Evolutionary conservation across 2,329 filamentous ascomycete genomes (phyloP).

Genomic region (Arthrobotrys sinensis): DNA sequence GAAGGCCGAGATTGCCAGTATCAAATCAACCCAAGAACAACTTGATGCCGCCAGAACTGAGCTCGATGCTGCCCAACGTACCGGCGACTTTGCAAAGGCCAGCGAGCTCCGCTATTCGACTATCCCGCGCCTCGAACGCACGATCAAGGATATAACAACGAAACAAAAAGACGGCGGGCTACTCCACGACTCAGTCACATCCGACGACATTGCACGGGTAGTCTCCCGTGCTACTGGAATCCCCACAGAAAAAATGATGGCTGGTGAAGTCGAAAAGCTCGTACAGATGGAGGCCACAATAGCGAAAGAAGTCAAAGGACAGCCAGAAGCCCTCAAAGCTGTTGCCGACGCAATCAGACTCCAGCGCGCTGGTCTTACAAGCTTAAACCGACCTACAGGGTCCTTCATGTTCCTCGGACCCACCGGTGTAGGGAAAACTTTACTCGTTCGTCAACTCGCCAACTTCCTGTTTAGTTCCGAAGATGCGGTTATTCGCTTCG

Average conservation of each 20-base stretch:
- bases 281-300: slow-evolving; percentile 96
- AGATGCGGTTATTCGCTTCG: slow-evolving; percentile 90
- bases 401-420: slow-evolving; percentile 98
- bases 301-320: slow-evolving; percentile 85
- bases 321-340: slow-evolving; percentile 91
- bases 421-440: slow-evolving; percentile 96
- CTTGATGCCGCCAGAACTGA: slow-evolving; percentile 88
- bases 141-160: slow-evolving; percentile 82
- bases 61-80: slow-evolving; percentile 86
- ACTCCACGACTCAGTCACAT: slow-evolving; percentile 93
- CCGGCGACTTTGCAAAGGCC: slow-evolving; percentile 90
- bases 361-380: slow-evolving; percentile 91
- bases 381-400: slow-evolving; percentile 90
- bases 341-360: slow-evolving; percentile 94
- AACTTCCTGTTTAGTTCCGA: slow-evolving; percentile 94
- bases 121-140: slow-evolving; percentile 85
- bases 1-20: slow-evolving; percentile 83
- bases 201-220: slow-evolving; percentile 93
- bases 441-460: slow-evolving; percentile 96
- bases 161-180: slow-evolving; percentile 71
- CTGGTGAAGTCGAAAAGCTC: slow-evolving; percentile 93
- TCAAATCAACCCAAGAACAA: slow-evolving; percentile 90
- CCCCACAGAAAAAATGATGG: slow-evolving; percentile 90
- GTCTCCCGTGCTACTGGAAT: slow-evolving; percentile 94
- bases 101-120: slow-evolving; percentile 89